Evolutionary conservation across 1,284 basidiomycete species (phyloP), one percentile per base, ranked within the genome.

Genomic region (Meira miltonrushii): DNA sequence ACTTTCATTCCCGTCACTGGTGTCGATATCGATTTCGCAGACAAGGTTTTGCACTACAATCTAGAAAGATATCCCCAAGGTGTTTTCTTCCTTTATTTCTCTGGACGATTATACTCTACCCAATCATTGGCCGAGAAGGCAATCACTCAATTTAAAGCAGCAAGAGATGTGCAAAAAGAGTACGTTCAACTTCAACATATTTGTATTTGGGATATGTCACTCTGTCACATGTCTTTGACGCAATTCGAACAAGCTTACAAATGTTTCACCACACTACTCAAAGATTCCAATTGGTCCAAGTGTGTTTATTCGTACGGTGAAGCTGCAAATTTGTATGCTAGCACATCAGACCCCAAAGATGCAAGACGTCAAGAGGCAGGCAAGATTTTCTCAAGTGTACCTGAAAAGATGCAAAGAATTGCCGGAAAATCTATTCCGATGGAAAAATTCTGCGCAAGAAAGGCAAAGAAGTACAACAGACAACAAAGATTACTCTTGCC

Each of bases 81-180:
- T 12, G 69, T 78, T 53, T 78, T 78, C 59, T 75, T 77, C 71
- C 69, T 78, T 47, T 78, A 77, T 65, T 78, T 78, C 58, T 72
- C 72, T 28, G 75, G 75, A 2, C 71, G 75, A 41, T 70, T 78
- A 39, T 74, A 78, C 61, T 75, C 73, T 43, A 78, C 73, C 6
- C 74, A 78, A 48, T 66, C 68, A 8, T 59, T 71, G 1, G 62
- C 71, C 17, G 66, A 67, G 39, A 65, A 66, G 39, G 75, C 74
- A 2, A 67, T 78, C 49, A 58, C 61, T 17, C 71, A 72, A 51
- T 77, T 72, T 60, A 53, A 64, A 19, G 59, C 62, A 19, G 75
- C 75, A 1, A 65, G 74, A 37, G 74, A 77, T 58, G 56, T 74
- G 1, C 75, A 78, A 55, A 64, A 68, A 46, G 74, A 78, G 50